Percentiles rank a stretch among this genome's conserved stretches.
These are phyloP conservation scores for Candida suzukii DNA, from an alignment of 805 yeast species.

Conservation along the genomic window DNA sequence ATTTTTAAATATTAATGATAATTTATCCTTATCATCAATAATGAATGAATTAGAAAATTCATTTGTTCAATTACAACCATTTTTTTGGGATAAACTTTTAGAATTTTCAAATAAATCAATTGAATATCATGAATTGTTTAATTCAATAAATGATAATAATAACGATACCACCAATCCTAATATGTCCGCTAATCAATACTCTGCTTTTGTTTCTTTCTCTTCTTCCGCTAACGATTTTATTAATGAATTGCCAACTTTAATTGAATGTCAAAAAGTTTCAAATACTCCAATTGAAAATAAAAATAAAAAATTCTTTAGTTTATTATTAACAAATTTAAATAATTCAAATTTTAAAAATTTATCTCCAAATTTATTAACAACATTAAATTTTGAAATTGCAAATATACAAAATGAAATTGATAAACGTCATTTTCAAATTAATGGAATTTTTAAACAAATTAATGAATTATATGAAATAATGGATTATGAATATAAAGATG, in stretches of 20 bases:
- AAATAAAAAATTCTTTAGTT: neutral
- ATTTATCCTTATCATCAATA: neutral
- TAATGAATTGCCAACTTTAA: slow-evolving; percentile 17
- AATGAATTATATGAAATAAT: slow-evolving; percentile 1
- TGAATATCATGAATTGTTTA: slow-evolving; percentile 16
- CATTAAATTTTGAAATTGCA: slow-evolving; percentile 22
- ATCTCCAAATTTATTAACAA: slow-evolving; percentile 16
- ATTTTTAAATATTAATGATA: neutral
- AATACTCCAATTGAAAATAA: neutral
- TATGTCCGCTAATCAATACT: neutral
- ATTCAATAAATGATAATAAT: slow-evolving; percentile 13
- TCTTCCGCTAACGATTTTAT: too few relatives aligned
- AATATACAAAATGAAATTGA: slow-evolving; percentile 18
- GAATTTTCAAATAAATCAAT: slow-evolving; percentile 14
- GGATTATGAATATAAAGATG: neutral
- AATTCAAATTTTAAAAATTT: slow-evolving; percentile 18
- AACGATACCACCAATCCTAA: neutral
- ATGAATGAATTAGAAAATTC: slow-evolving; percentile 14
- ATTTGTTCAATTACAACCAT: slow-evolving; percentile 17
- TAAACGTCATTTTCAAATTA: slow-evolving; percentile 14
- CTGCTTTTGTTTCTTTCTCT: too few relatives aligned
- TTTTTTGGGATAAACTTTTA: slow-evolving; percentile 16
- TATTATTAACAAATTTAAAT: neutral
- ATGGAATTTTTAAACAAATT: slow-evolving; percentile 7
- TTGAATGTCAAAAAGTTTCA: slow-evolving; percentile 7